Evolutionary conservation across 257 asterid genomes (phyloP), one percentile per base, ranked within the genome.

Genomic region (Nicotiana benthamiana): DNA sequence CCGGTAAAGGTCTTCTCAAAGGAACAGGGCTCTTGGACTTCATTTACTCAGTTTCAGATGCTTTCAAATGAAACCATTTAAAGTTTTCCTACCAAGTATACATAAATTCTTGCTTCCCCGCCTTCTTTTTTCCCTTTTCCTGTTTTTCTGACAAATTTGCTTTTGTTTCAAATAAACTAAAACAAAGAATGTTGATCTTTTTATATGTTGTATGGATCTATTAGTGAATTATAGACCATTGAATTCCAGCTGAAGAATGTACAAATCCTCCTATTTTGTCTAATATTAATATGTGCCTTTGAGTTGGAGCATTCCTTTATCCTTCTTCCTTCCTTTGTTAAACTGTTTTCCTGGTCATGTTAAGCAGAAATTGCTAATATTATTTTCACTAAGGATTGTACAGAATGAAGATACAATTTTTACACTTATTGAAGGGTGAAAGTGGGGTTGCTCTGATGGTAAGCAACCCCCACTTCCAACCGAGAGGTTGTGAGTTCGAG

Each of bases 21-120:
- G 99, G 99, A 85, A 93, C 99, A 34, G 99, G 98, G 22, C 90
- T 95, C 94, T 87, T 95, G 97, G 99, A 95, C 86, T 95, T 95
- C 93, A 88, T 95, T 78, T 93, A 95, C 83, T 88, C 96, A 0
- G 26, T 93, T 77, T 85, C 97, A 20, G 89, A 91, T 64, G 90
- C 92, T 81, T 80, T 88, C 77, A 83, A 88, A 43, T 88, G 80
- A 87, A 52, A 54, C 48, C 54, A 64, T 63, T 66, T 26, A 46
- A 64, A 27, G 8, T 79, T 43, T 34, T 17, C 61, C 36, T 34
- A 43, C 52, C 18, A 28, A 64, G 64, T 53, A 18, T 18, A n/a
- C 60, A 70, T 79, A 40, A 43, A 70, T 70, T 67, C 77, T 68
- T 68, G 6, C 12, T 68, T 34, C 12, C n/a, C 57, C 16, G n/a